Base-by-base conservation (phyloP, 2,329 filamentous ascomycete genomes). In the Pezicula radicicola region DNA sequence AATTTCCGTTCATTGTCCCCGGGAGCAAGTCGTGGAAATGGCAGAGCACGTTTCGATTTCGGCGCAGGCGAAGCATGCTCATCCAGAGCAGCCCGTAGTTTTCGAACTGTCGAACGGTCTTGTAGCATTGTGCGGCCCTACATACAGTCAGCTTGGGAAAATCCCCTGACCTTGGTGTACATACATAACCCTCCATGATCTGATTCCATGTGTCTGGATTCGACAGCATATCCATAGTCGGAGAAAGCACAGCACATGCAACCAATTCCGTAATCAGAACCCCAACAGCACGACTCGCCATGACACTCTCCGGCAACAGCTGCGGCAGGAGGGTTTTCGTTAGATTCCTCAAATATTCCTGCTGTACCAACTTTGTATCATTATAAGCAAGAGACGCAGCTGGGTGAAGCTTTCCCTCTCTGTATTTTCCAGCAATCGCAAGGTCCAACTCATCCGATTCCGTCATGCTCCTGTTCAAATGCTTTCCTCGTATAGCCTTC, bases 161-260 rank as follows among this genome's bases (percentile, higher is more conserved):
- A 33, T 16, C 10, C 46, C 40, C 37, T 33, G 42, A 45, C 3
- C 12, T 40, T 44, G 12, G n/a, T 18, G 40, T 58, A 55, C 70
- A 64, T 59, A 71, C 85, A 70, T 88, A 91, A 51, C 87, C 92
- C 70, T 97, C 93, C 79, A 97, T 91, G 54, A 96, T 71, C 68
- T 97, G 92, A 64, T 99, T 97, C 93, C 93, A 99, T 8, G 88
- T 96, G 72, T 99, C 95, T 1, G 95, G 92, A 61, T 99, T 93
- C 5, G 89, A 83, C 16, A 99, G 75, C 55, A 91, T 75, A 62
- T 87, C 84, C 66, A 97, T 78, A 19, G 95, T 74, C 1, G 94
- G 94, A 40, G 84, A 85, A 36, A 99, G 75, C 37, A 99, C 86
- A n/a, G 91, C 90, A 69, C 94, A 97, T 19, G 91, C 80, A n/a